Evolutionary conservation across 2,329 filamentous ascomycete species (phyloP).

Genomic region (Stromatinia cepivora): DNA sequence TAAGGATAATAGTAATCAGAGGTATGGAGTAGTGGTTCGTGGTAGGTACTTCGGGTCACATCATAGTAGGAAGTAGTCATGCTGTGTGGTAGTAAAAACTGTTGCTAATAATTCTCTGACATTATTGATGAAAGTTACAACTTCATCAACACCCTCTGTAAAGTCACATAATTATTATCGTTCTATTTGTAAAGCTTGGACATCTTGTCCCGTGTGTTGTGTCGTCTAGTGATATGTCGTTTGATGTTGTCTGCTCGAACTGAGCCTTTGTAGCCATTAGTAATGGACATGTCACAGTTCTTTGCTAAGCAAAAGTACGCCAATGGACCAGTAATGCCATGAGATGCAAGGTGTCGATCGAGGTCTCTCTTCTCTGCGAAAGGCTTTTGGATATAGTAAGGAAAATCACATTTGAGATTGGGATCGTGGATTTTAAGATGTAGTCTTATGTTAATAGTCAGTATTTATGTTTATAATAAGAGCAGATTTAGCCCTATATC

Average conservation of each 20-base stretch:
- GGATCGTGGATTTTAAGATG: not conserved
- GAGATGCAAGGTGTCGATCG: not conserved
- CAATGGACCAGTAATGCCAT: not conserved
- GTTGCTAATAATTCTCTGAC: not conserved
- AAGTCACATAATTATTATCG: not conserved
- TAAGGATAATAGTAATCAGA: too few relatives aligned
- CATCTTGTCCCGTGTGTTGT: conserved; percentile 1
- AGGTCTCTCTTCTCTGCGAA: not conserved
- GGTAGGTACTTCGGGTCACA: too few relatives aligned
- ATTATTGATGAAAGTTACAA: not conserved
- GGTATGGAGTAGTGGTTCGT: too few relatives aligned
- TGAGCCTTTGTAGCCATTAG: not conserved
- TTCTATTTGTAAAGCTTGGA: not conserved
- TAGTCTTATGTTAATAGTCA: not conserved
- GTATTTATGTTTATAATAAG: not conserved
- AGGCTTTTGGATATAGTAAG: not conserved
- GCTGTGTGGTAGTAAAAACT: too few relatives aligned
- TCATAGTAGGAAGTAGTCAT: too few relatives aligned
- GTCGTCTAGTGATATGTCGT: not conserved
- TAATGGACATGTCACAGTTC: not conserved
- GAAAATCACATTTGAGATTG: not conserved
- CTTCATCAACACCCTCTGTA: not conserved
- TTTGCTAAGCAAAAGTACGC: not conserved
- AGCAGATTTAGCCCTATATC: too few relatives aligned
- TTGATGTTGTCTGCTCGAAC: not conserved